These are phyloP conservation scores for Starmerella tilneyi DNA, from an alignment of 805 yeast genomes.

Conservation along the genomic window DNA sequence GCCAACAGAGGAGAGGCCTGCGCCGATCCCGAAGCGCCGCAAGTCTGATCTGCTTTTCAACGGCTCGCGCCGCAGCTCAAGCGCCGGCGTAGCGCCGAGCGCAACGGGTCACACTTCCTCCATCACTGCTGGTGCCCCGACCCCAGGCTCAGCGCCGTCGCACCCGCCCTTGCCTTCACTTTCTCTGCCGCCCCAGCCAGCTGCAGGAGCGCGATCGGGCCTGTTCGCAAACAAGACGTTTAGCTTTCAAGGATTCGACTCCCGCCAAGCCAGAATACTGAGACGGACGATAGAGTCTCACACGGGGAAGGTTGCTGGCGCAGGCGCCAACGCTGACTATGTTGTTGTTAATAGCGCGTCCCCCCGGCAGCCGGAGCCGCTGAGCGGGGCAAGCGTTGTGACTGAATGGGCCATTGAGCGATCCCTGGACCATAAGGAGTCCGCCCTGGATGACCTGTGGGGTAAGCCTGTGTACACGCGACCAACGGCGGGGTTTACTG, in stretches of 20 bases:
- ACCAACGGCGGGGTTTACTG: slow-evolving; percentile 26
- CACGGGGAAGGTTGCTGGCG: slow-evolving; percentile 32
- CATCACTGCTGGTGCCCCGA: background rate
- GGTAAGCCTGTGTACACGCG: slow-evolving; percentile 34
- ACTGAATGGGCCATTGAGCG: slow-evolving; percentile 82
- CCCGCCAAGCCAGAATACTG: slow-evolving; percentile 34
- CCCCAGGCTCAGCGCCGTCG: background rate
- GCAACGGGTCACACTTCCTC: background rate
- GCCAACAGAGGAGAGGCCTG: background rate
- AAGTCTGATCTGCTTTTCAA: slow-evolving; percentile 8
- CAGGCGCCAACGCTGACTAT: slow-evolving; percentile 4
- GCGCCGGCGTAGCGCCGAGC: background rate
- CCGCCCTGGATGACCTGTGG: slow-evolving; percentile 50
- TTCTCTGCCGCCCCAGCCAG: background rate
- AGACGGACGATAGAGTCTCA: slow-evolving; percentile 38
- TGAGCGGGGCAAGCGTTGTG: slow-evolving; percentile 31
- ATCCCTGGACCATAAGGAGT: slow-evolving; percentile 46
- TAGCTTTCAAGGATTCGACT: slow-evolving; percentile 36
- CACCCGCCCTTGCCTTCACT: background rate
- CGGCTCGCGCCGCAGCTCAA: slow-evolving; percentile 5
- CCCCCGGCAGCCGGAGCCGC: slow-evolving; percentile 15
- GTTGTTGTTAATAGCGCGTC: slow-evolving; percentile 26
- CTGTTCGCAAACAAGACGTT: slow-evolving; percentile 40
- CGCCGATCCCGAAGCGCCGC: slow-evolving; percentile 13
- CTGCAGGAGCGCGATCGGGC: background rate